These are phyloP conservation scores for Mediolabrus comicus DNA, from an alignment of 108 stramenopile species.

Conservation along the genomic window DNA sequence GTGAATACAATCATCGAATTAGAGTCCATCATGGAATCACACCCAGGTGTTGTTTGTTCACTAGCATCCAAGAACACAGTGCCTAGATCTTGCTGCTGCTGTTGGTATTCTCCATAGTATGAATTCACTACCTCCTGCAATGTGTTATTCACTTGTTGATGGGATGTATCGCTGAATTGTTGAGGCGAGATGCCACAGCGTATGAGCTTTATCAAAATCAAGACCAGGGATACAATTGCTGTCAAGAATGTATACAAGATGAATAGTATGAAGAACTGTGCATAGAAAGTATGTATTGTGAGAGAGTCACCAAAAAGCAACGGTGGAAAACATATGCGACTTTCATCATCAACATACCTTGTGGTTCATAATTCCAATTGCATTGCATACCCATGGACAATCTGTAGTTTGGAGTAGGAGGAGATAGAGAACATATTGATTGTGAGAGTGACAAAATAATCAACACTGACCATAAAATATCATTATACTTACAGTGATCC, in stretches of 20 bases:
- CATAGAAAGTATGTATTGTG: neutral
- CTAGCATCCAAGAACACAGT: slow-evolving; percentile 1
- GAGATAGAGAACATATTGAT: slow-evolving; percentile 10
- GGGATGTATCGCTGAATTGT: neutral
- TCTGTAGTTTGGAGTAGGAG: neutral
- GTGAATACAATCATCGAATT: slow-evolving; percentile 10
- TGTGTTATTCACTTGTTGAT: slow-evolving; percentile 17
- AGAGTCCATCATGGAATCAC: slow-evolving; percentile 6
- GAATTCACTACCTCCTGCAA: neutral
- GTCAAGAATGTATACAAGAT: slow-evolving; percentile 85
- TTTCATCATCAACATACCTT: slow-evolving; percentile 36
- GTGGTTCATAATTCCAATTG: slow-evolving; percentile 92
- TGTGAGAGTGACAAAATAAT: slow-evolving; percentile 13
- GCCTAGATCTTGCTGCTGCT: neutral
- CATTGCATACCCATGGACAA: slow-evolving; percentile 95
- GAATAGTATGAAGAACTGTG: slow-evolving; percentile 91
- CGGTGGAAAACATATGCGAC: too few relatives aligned
- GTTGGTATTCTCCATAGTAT: neutral
- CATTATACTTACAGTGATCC: slow-evolving; percentile 41
- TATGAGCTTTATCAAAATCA: slow-evolving; percentile 58
- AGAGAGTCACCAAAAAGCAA: too few relatives aligned
- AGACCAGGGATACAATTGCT: slow-evolving; percentile 68
- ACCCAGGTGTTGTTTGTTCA: slow-evolving; percentile 25
- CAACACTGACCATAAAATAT: neutral
- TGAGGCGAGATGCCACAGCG: slow-evolving; percentile 49